Percentiles rank a stretch among this genome's conserved stretches.
Evolutionary conservation across 768 basidiomycete species (phyloP).

Genomic region (Tephrocybe sp.): DNA sequence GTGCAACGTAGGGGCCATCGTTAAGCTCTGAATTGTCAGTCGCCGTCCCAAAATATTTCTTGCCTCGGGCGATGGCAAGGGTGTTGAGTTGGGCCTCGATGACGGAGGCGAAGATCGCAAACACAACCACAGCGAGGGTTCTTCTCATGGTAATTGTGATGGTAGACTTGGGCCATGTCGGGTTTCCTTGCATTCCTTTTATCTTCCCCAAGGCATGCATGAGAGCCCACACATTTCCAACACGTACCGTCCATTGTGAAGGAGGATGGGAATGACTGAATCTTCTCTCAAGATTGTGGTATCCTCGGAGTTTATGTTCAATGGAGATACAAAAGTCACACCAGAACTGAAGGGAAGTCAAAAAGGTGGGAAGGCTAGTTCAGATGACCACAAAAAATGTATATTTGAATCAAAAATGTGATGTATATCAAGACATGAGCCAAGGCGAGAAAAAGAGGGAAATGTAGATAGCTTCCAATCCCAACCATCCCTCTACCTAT

Average conservation of each 20-base stretch:
- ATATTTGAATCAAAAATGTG: background rate
- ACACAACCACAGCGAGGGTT: background rate
- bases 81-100: conserved; percentile 36
- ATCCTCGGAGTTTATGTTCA: background rate
- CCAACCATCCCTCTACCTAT: conserved; percentile 26
- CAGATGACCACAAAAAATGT: background rate
- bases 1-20: conserved; percentile 38
- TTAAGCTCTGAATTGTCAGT: conserved; percentile 48
- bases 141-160: background rate
- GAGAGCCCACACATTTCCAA: no score
- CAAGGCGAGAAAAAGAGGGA: background rate
- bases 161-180: no score
- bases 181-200: no score
- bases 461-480: conserved; percentile 37
- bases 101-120: background rate
- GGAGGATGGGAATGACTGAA: background rate
- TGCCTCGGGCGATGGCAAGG: conserved; percentile 42
- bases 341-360: background rate
- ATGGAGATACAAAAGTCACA: background rate
- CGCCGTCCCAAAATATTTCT: conserved; percentile 51
- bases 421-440: background rate
- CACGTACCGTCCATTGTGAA: no score
- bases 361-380: background rate
- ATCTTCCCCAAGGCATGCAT: no score
- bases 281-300: conserved; percentile 7